phyloP scores from a whole-genome alignment of 306 rosid species.

The Rosa rugosa region DNA sequence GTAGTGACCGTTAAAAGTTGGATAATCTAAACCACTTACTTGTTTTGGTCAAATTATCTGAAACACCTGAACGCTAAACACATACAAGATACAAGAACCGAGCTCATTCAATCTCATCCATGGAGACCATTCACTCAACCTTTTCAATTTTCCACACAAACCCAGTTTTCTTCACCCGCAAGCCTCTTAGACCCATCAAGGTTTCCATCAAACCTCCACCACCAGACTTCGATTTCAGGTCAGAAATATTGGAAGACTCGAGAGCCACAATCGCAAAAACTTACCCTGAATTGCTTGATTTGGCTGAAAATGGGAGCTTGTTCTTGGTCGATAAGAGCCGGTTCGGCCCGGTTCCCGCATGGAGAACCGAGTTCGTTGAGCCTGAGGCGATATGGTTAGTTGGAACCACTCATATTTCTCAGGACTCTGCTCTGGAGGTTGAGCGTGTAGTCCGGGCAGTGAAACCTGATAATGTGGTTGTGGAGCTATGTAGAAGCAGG shows the following conservation, averaged over 20 bases:
- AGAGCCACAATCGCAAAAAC: slow-evolving; percentile 52
- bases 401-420: slow-evolving; percentile 66
- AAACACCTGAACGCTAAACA: not conserved
- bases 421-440: slow-evolving; percentile 60
- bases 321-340: slow-evolving; percentile 67
- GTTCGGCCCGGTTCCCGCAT: slow-evolving; percentile 73
- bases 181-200: slow-evolving; percentile 34
- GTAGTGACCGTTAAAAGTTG: slow-evolving; percentile 2
- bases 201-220: slow-evolving; percentile 72
- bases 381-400: slow-evolving; percentile 72
- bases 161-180: slow-evolving; percentile 39
- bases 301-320: slow-evolving; percentile 70
- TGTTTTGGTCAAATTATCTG: not conserved
- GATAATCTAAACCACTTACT: not conserved
- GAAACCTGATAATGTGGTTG: slow-evolving; percentile 77
- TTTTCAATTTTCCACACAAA: slow-evolving; percentile 50
- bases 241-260: slow-evolving; percentile 50
- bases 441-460: slow-evolving; percentile 66
- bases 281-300: slow-evolving; percentile 76
- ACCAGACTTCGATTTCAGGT: slow-evolving; percentile 65
- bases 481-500: slow-evolving; percentile 96
- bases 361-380: slow-evolving; percentile 77
- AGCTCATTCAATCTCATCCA: slow-evolving; percentile 23
- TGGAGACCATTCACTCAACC: slow-evolving; percentile 53
- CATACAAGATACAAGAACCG: not conserved